Evolutionary conservation across 441 rosid species (phyloP).

Genomic region (Populus tomentosa): DNA sequence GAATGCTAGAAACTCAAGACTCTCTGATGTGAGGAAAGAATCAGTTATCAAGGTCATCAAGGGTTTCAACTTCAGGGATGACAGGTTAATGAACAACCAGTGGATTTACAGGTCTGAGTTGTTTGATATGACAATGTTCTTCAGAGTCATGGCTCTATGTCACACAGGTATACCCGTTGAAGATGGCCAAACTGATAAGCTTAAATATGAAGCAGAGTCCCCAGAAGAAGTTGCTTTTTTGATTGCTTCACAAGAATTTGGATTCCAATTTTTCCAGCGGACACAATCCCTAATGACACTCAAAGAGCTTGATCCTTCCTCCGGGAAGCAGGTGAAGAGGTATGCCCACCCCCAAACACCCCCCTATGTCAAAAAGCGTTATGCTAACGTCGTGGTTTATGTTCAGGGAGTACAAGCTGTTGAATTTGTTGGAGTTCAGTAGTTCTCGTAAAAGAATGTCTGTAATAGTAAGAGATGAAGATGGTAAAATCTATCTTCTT

Average conservation of each 20-base stretch:
- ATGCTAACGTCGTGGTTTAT: slow-evolving; percentile 13
- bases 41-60: slow-evolving; percentile 26
- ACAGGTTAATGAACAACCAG: slow-evolving; percentile 47
- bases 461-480: slow-evolving; percentile 59
- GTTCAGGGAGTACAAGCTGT: slow-evolving; percentile 70
- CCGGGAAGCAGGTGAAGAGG: slow-evolving; percentile 50
- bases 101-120: slow-evolving; percentile 46
- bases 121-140: slow-evolving; percentile 52
- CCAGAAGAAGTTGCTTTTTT: slow-evolving; percentile 85
- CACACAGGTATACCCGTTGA: slow-evolving; percentile 70
- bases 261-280: slow-evolving; percentile 58
- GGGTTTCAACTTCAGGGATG: slow-evolving; percentile 73
- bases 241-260: slow-evolving; percentile 69
- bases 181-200: slow-evolving; percentile 42
- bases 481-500: slow-evolving; percentile 61
- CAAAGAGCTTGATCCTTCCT: slow-evolving; percentile 40
- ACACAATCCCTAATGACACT: slow-evolving; percentile 65
- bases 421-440: slow-evolving; percentile 71
- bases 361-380: not conserved
- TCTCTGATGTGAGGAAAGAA: slow-evolving; percentile 9
- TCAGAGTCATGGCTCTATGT: slow-evolving; percentile 67
- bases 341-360: slow-evolving; percentile 7
- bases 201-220: slow-evolving; percentile 82
- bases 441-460: slow-evolving; percentile 89
- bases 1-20: slow-evolving; percentile 16